Evolutionary conservation across 306 rosid species (phyloP).

Genomic region (Lathyrus oleraceus): DNA sequence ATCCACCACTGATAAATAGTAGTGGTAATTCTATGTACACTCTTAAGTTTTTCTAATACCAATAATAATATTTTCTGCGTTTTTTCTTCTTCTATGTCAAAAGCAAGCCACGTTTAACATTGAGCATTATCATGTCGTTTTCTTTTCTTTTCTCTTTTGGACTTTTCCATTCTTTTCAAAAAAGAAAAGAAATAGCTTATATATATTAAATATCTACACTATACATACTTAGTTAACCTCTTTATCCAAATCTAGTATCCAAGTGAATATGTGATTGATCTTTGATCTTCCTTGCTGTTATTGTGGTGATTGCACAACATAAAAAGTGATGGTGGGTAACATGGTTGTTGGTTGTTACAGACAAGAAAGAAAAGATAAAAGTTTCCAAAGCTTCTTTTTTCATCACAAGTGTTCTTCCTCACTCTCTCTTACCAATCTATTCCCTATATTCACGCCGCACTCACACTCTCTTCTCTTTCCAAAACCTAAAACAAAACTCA

Average conservation of each 20-base stretch:
- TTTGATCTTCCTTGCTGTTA: constrained; percentile 10
- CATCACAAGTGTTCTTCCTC: constrained; percentile 43
- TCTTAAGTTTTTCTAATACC: no score
- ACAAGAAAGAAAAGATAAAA: constrained; percentile 41
- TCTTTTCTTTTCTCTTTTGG: no score
- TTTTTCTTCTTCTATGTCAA: no score
- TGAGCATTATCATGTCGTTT: no score
- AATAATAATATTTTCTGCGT: no score
- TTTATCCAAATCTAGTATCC: neutral
- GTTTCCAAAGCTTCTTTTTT: constrained; percentile 55
- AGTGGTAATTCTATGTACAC: no score
- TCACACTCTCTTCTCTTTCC: constrained; percentile 42
- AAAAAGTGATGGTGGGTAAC: constrained; percentile 34
- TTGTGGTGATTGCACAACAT: constrained; percentile 18
- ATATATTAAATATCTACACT: no score
- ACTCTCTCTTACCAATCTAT: constrained; percentile 47
- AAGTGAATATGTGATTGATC: constrained; percentile 19
- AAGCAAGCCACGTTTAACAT: no score
- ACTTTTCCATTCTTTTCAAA: no score
- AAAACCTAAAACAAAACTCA: constrained; percentile 35
- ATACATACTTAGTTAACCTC: no score
- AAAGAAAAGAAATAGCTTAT: no score
- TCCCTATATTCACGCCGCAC: constrained; percentile 93
- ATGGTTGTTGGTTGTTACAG: constrained; percentile 50
- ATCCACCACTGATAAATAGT: no score